Evolutionary conservation across 2,329 filamentous ascomycete species (phyloP), one percentile per base, ranked within the genome.

Genomic region (Diaporthe vaccinii): DNA sequence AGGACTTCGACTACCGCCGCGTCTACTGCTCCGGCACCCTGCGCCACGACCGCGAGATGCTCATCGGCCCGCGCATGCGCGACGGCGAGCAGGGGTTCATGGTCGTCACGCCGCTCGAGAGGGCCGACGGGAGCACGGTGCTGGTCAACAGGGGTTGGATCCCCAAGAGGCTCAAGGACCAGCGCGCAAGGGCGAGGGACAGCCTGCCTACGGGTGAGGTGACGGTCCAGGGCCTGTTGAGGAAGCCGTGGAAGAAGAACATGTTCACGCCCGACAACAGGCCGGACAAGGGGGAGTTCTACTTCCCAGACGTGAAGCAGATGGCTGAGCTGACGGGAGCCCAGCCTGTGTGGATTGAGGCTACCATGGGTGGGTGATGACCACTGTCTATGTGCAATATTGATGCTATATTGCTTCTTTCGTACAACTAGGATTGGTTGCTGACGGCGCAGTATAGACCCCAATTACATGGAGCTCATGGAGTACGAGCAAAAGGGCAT

Each of bases 231-330:
- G 97, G 97, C 0, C 81, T 99, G 82, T 83, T 99, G 82, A 86
- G 97, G 76, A 92, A 97, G 85, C 96, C 96, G 12, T 98, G 95
- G 91, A 97, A 98, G 89, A 98, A 96, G 89, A 99, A 99, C 83
- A 93, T 96, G 90, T 99, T 99, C 83, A 99, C 97, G 74, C 97
- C 97, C 0, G 92, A 94, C 0, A 99, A 99, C 80, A 88, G 91
- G 79, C 96, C 96, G 0, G 93, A 96, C 79, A 92, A 92, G 81
- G 91, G 93, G 75, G 93, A 95, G 84, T 99, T 97, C 83, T 98
- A 98, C 85, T 99, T 99, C 81, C 96, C 97, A 0, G 96, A 98
- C 84, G 95, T 99, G 34, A 84, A 89, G 80, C 91, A 98, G 87
- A 99, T 99, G 97, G 97, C 97, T 1, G 88, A 87, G 76, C 85